Percentiles rank a stretch among this genome's conserved stretches.
phyloP scores from a whole-genome alignment of 164 flowering plant genomes.

The Santalum album region DNA sequence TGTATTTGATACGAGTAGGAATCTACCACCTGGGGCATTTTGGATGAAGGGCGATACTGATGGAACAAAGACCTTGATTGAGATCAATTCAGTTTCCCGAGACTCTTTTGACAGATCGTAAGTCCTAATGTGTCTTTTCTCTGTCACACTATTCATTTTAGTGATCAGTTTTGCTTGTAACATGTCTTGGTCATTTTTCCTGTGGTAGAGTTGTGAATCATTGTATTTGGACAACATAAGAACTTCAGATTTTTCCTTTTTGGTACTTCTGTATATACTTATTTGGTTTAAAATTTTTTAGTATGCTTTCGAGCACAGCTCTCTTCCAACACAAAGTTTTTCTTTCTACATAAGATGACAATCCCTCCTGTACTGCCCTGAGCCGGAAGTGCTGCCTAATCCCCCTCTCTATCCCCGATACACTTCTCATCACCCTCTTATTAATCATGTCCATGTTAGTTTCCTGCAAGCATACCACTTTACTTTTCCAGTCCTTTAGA shows the following conservation, averaged over 20 bases:
- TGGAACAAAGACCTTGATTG: slow-evolving; percentile 31
- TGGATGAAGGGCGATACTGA: slow-evolving; percentile 45
- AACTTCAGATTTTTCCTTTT: not conserved
- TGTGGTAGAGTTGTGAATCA: not conserved
- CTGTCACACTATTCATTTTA: not conserved
- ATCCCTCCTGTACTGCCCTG: no score
- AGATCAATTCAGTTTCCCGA: slow-evolving; percentile 54
- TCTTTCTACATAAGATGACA: no score
- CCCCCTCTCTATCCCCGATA: no score
- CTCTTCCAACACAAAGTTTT: no score
- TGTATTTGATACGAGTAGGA: slow-evolving; percentile 50
- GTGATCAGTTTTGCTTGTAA: not conserved
- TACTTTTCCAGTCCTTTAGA: no score
- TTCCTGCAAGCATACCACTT: no score
- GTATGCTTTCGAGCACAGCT: no score
- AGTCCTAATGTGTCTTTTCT: slow-evolving; percentile 21
- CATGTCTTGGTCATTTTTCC: not conserved
- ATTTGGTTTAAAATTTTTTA: no score
- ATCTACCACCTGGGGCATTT: slow-evolving; percentile 74
- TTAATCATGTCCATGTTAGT: no score
- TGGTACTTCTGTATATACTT: not conserved
- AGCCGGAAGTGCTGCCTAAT: no score
- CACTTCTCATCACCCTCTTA: no score
- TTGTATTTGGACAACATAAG: no score
- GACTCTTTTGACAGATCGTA: slow-evolving; percentile 69